Percentiles rank a stretch among this genome's conserved stretches.
Conservation (phyloP, 805 yeast genomes). For the Tetrapisispora namnaoensis region DNA sequence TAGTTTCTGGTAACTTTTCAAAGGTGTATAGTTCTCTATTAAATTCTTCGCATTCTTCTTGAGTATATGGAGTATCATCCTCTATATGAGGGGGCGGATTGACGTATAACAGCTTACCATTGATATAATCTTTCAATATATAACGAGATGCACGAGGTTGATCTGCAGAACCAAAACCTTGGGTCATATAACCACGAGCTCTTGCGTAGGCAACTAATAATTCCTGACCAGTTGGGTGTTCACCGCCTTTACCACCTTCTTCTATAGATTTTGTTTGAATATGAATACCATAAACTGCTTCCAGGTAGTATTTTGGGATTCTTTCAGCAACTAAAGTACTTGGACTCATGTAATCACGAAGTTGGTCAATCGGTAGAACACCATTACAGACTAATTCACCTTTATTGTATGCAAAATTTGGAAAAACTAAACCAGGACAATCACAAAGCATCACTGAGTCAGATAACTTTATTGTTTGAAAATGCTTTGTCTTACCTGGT, state of each 20-base stretch:
- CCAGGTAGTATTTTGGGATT: conserved; percentile 79
- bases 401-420: conserved; percentile 91
- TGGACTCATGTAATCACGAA: conserved; percentile 88
- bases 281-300: conserved; percentile 88
- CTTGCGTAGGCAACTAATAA: conserved; percentile 84
- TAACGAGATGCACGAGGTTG: conserved; percentile 90
- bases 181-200: conserved; percentile 96
- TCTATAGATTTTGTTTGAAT: conserved; percentile 63
- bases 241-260: conserved; percentile 76
- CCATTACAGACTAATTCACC: conserved; percentile 97
- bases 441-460: conserved; percentile 83
- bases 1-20: conserved; percentile 54
- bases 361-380: conserved; percentile 95
- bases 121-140: conserved; percentile 87
- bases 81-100: conserved; percentile 77
- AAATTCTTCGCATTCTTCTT: conserved; percentile 51
- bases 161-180: conserved; percentile 95
- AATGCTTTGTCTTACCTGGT: conserved; percentile 98
- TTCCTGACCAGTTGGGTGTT: conserved; percentile 77
- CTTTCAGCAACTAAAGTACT: conserved; percentile 74
- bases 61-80: conserved; percentile 42
- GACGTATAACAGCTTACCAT: conserved; percentile 75
- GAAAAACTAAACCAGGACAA: conserved; percentile 98
- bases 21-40: conserved; percentile 68
- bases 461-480: conserved; percentile 86